Evolutionary conservation across 73 alveolate species (phyloP), one percentile per base, ranked within the genome.

Genomic region (Breviolum minutum): DNA sequence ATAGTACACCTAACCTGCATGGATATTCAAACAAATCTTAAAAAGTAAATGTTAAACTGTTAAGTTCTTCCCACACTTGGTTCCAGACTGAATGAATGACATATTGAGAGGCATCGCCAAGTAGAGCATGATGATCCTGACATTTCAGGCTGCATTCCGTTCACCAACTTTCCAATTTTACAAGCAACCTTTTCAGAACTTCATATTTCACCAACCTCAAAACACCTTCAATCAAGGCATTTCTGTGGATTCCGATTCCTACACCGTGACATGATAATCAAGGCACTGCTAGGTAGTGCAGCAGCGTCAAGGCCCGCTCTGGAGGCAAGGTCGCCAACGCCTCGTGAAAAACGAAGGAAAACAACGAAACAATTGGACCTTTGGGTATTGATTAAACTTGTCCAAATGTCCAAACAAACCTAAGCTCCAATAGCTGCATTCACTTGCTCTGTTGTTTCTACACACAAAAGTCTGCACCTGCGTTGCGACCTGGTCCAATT

Each of bases 281-380:
- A 60, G 76, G 73, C 87, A 69, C 97, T 40, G 80, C 97, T 27
- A 74, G 81, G 97, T 73, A 74, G 89, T 91, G 97, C 80, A 91
- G 89, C 79, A 91, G 88, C 74, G 63, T 19, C 80, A 91, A 7
- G 30, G 97, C 97, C 19, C 80, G 71, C 64, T 79, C 80, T 26
- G 89, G 70, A 66, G 71, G 48, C 89, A 91, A 32, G 7, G 97
- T 71, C 27, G 97, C 88, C 6, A 91, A 54, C n/a, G 97, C 97
- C 94, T 86, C 80, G 32, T 30, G 69, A 26, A 32, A 8, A 29
- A 11, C 88, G 17, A n/a, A n/a, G 8, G 62, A 11, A 79, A 5
- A 80, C 26, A 48, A 27, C 69, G 20, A 80, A 80, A 26, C 66
- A 26, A 27, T 29, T 22, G 80, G n/a, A 70, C 26, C 1, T 69